Percentiles rank a stretch among this genome's conserved stretches.
Evolutionary conservation across 1,284 basidiomycete genomes (phyloP).

Genomic region (Moesziomyces sp.): DNA sequence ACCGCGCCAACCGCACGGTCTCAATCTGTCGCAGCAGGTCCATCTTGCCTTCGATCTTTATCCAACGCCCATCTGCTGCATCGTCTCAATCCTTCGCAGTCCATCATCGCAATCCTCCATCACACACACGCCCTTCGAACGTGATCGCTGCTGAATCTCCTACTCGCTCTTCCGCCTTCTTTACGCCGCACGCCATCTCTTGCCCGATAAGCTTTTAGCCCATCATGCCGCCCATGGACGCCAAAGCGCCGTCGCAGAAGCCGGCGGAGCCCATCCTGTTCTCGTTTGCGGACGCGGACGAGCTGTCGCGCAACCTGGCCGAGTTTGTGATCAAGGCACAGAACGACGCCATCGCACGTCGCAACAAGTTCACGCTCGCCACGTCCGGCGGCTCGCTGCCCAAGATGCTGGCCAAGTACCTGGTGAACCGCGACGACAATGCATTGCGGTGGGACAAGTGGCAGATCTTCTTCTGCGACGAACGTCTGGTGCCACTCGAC

Average conservation of each 20-base stretch:
- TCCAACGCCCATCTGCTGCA: too few species aligned
- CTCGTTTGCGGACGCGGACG: slow-evolving; percentile 75
- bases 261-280: slow-evolving; percentile 75
- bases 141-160: too few species aligned
- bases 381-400: slow-evolving; percentile 93
- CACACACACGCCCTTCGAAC: too few species aligned
- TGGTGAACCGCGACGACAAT: slow-evolving; percentile 76
- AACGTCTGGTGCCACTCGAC: slow-evolving; percentile 92
- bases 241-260: slow-evolving; percentile 50
- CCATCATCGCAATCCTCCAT: too few species aligned
- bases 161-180: too few species aligned
- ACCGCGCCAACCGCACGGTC: too few species aligned
- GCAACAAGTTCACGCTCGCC: slow-evolving; percentile 89
- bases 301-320: slow-evolving; percentile 75
- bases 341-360: slow-evolving; percentile 86
- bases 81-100: too few species aligned
- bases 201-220: slow-evolving; percentile 1
- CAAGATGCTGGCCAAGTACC: slow-evolving; percentile 78
- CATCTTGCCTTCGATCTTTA: too few species aligned
- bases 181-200: not conserved
- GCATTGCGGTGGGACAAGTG: slow-evolving; percentile 92
- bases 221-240: slow-evolving; percentile 55
- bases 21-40: too few species aligned
- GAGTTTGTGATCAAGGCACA: slow-evolving; percentile 87
- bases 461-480: slow-evolving; percentile 98